phyloP scores from a whole-genome alignment of 768 basidiomycete species.

The Suillus discolor region DNA sequence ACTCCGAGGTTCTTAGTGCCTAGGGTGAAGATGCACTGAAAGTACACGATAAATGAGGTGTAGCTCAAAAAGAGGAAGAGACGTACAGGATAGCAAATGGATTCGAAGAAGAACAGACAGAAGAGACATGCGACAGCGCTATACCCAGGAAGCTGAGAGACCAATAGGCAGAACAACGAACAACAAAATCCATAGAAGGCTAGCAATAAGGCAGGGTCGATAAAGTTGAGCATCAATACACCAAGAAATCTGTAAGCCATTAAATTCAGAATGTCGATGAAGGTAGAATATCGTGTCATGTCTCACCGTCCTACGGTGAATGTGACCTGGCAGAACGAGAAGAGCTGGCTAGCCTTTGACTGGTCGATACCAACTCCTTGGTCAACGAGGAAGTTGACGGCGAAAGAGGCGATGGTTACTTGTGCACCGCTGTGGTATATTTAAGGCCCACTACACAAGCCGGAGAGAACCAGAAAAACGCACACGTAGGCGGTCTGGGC shows the following conservation, averaged over 20 bases:
- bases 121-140: conserved; percentile 64
- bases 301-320: conserved; percentile 61
- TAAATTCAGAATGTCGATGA: conserved; percentile 2
- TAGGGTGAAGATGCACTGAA: conserved; percentile 61
- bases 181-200: conserved; percentile 54
- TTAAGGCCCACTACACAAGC: neutral
- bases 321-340: conserved; percentile 73
- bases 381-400: conserved; percentile 71
- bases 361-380: conserved; percentile 56
- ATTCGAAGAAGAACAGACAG: conserved; percentile 73
- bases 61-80: neutral
- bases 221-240: conserved; percentile 57
- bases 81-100: conserved; percentile 68
- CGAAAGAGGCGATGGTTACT: conserved; percentile 66
- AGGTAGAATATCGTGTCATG: neutral
- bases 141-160: conserved; percentile 52
- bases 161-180: conserved; percentile 51
- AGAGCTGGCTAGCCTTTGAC: conserved; percentile 59
- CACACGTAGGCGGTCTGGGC: conserved; percentile 72
- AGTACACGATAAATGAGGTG: neutral
- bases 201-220: conserved; percentile 68
- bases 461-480: conserved; percentile 21
- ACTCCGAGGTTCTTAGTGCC: conserved; percentile 65
- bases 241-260: conserved; percentile 54
- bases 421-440: conserved; percentile 53